These are phyloP conservation scores for Royoungia palumana DNA, from an alignment of 768 basidiomycete genomes.

Conservation along the genomic window DNA sequence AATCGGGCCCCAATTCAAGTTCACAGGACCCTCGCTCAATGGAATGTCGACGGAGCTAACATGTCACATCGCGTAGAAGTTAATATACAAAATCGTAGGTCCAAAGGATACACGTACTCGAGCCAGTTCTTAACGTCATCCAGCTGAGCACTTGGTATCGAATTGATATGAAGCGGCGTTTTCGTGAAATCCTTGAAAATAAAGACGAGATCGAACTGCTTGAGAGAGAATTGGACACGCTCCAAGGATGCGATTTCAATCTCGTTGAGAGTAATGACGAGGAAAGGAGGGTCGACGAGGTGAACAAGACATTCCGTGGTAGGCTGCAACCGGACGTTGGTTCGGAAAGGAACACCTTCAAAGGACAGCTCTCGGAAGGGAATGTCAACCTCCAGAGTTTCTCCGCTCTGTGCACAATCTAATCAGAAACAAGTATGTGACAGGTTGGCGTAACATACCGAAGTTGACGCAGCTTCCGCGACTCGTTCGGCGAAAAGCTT, in stretches of 20 bases:
- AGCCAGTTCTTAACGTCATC: slow-evolving; percentile 99
- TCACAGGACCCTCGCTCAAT: slow-evolving; percentile 92
- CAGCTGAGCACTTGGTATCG: slow-evolving; percentile 83
- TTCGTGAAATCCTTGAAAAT: slow-evolving; percentile 97
- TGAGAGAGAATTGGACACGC: slow-evolving; percentile 92
- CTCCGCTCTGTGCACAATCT: slow-evolving; percentile 54
- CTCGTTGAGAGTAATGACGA: slow-evolving; percentile 90
- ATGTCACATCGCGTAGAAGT: background rate
- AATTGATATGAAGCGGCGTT: slow-evolving; percentile 91
- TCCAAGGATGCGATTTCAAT: slow-evolving; percentile 97
- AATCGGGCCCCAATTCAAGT: slow-evolving; percentile 96
- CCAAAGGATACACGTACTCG: slow-evolving; percentile 57
- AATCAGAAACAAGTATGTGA: background rate
- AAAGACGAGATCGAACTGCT: slow-evolving; percentile 96
- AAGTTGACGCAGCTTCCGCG: slow-evolving; percentile 74
- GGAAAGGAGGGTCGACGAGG: slow-evolving; percentile 92
- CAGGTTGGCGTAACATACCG: slow-evolving; percentile 47
- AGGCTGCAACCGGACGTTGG: slow-evolving; percentile 90
- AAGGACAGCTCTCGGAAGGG: slow-evolving; percentile 98
- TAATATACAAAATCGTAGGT: background rate
- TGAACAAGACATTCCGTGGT: slow-evolving; percentile 97
- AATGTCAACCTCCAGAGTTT: slow-evolving; percentile 88
- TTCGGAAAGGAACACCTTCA: slow-evolving; percentile 93
- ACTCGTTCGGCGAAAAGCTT: slow-evolving; percentile 91
- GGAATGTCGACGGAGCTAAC: slow-evolving; percentile 93